Evolutionary conservation across 2,329 filamentous ascomycete genomes (phyloP), one percentile per base, ranked within the genome.

Genomic region (Eutypella sp.): DNA sequence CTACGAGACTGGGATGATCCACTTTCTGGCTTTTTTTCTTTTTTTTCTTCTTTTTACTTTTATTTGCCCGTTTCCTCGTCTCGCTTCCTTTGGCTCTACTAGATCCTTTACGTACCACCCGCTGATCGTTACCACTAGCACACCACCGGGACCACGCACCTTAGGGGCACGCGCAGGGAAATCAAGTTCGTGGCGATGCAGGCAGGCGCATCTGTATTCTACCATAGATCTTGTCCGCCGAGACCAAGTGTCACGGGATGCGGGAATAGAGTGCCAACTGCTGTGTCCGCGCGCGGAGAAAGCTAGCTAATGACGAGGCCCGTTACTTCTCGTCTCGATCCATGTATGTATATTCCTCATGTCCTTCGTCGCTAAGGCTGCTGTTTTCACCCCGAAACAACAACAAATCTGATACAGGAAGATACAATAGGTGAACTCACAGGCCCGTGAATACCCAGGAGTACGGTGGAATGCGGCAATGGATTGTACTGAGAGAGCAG

Each of bases 151-250:
- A 42, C 29, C 15, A 39, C 10, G 45, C 46, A 47, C 46, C 49
- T 24, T n/a, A n/a, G n/a, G n/a, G n/a, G n/a, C n/a, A n/a, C n/a
- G n/a, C n/a, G n/a, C n/a, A n/a, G n/a, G n/a, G 52, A 49, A 49
- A 54, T 49, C 52, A 53, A 36, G 48, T 48, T 54, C 52, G 50
- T 45, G 43, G 45, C 45, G 47, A 50, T 57, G 55, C 54, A 56
- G 41, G 43, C 45, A 55, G 56, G 53, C 54, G 46, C 49, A 58
- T 58, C 56, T 56, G 46, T 54, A 51, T 49, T 49, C 48, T 53
- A 53, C 53, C 54, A 49, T 48, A 57, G 53, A 58, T 59, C 57
- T 60, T 47, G 48, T 52, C 51, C 48, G 48, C 50, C 49, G 45
- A 45, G 48, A 34, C 22, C 39, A 24, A 19, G 8, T 13, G 7